Percentiles rank a stretch among this genome's conserved stretches.
phyloP scores from a whole-genome alignment of 2,329 filamentous ascomycete genomes.

The Neofusicoccum kwambonambiense region DNA sequence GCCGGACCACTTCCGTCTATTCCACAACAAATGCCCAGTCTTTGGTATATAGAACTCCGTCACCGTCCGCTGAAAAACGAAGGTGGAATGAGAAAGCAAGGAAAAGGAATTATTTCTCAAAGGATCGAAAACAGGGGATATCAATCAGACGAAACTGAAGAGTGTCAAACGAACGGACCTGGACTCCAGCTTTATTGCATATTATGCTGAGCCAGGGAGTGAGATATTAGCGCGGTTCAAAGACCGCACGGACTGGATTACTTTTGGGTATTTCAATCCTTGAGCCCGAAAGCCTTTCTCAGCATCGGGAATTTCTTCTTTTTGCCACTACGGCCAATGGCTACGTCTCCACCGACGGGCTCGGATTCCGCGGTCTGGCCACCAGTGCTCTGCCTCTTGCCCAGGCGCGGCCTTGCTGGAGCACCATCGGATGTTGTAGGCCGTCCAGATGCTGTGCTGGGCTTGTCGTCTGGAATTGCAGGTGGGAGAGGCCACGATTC shows the following conservation, averaged over 20 bases:
- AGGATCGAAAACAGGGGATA: background rate
- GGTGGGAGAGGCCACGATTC: conserved; percentile 51
- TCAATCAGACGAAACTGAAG: background rate
- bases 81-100: background rate
- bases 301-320: conserved; percentile 69
- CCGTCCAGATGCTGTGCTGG: conserved; percentile 17
- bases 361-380: background rate
- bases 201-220: background rate
- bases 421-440: conserved; percentile 35
- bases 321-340: conserved; percentile 39
- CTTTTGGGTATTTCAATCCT: conserved; percentile 44
- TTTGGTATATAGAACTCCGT: conserved; percentile 11
- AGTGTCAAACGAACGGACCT: background rate
- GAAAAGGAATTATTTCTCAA: background rate
- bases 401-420: conserved; percentile 17
- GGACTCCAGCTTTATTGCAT: background rate
- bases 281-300: conserved; percentile 63
- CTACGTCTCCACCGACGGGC: conserved; percentile 19
- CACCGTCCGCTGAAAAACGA: background rate
- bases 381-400: conserved; percentile 23
- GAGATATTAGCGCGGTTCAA: background rate
- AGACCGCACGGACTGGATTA: background rate
- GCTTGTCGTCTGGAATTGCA: conserved; percentile 24
- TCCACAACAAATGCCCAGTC: conserved; percentile 8
- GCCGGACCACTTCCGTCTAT: conserved; percentile 1